Evolutionary conservation across 345 rosid genomes (phyloP).

Genomic region (Aethionema arabicum): DNA sequence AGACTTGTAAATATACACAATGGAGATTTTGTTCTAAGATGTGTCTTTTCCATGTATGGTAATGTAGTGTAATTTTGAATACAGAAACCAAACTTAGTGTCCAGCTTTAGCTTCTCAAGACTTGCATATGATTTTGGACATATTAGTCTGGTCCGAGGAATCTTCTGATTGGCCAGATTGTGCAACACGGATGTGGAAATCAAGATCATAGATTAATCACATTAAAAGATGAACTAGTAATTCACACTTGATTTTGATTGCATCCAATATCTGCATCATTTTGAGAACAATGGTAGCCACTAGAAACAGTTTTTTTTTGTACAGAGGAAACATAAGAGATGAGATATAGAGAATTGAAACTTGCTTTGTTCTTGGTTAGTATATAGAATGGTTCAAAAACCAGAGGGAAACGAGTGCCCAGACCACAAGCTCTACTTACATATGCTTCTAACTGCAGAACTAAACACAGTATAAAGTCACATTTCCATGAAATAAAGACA

Average conservation of each 20-base stretch:
- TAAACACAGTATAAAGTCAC: not conserved
- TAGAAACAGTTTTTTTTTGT: not conserved
- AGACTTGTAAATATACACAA: constrained; percentile 27
- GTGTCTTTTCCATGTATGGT: not conserved
- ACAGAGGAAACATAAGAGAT: not conserved
- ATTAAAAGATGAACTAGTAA: constrained; percentile 37
- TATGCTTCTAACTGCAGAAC: constrained; percentile 80
- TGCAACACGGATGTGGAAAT: constrained; percentile 1
- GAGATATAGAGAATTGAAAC: not conserved
- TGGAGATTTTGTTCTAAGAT: constrained; percentile 7
- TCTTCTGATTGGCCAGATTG: not conserved
- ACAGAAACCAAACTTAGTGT: not conserved
- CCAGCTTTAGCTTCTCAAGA: not conserved
- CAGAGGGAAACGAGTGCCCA: constrained; percentile 89
- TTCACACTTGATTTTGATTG: constrained; percentile 67
- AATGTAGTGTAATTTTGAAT: constrained; percentile 4
- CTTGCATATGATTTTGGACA: not conserved
- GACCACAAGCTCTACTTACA: constrained; percentile 72
- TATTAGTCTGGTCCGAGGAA: no score
- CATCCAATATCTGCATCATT: constrained; percentile 66
- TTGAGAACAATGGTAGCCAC: constrained; percentile 12
- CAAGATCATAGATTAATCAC: not conserved
- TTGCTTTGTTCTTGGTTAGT: constrained; percentile 79
- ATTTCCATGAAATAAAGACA: not conserved
- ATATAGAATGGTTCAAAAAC: constrained; percentile 83